A percentile compares a stretch with the other conserved stretches of the same genome.
These are phyloP conservation scores for Monosporozyma solicola DNA, from an alignment of 805 yeast species.

Conservation along the genomic window DNA sequence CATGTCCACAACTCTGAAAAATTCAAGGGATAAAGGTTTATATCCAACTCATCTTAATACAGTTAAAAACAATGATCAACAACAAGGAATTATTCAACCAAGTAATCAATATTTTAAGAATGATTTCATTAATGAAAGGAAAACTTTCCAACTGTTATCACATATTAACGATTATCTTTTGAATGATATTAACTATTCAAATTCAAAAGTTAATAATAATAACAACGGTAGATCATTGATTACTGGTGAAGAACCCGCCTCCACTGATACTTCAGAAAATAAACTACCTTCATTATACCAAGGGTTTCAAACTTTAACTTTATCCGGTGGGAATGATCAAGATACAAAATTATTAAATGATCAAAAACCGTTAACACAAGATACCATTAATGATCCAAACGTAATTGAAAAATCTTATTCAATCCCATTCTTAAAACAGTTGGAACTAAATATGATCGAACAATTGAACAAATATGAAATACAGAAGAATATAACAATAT, in stretches of 20 bases:
- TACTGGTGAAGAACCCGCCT: not conserved
- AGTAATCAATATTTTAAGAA: conserved; percentile 33
- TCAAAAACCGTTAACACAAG: not conserved
- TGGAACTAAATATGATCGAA: conserved; percentile 34
- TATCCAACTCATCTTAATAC: not conserved
- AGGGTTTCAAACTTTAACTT: conserved; percentile 3
- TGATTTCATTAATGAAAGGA: conserved; percentile 30
- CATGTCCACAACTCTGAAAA: not conserved
- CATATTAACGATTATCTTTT: conserved; percentile 56
- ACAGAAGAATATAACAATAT: conserved; percentile 54
- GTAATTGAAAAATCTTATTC: conserved; percentile 38
- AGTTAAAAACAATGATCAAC: not conserved
- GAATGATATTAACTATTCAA: conserved; percentile 35
- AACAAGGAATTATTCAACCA: not conserved
- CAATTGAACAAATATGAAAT: conserved; percentile 49
- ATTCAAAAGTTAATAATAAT: conserved; percentile 12
- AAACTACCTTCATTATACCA: conserved; percentile 2
- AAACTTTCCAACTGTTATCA: conserved; percentile 41
- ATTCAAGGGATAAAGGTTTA: not conserved
- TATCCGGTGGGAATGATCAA: conserved; percentile 5
- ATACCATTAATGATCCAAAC: conserved; percentile 30
- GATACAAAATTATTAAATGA: conserved; percentile 10
- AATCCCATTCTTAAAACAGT: conserved; percentile 30
- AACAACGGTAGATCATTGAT: not conserved
- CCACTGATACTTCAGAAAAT: not conserved